Conservation (phyloP, 1,139 yeast genomes). For the Candida buenavistaensis region DNA sequence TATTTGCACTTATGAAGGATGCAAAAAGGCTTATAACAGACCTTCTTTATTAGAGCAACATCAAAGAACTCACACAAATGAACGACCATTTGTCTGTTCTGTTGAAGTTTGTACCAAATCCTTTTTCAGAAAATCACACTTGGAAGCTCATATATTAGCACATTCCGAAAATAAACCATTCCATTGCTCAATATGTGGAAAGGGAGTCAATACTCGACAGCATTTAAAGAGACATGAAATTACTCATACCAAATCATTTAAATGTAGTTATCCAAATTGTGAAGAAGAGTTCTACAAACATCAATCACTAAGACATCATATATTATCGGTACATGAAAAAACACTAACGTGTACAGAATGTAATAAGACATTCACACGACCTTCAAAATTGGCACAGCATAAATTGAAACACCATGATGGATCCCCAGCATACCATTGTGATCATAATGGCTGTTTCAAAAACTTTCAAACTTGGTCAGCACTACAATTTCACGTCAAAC, state of each 20-base stretch:
- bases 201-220: slow-evolving; percentile 80
- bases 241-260: slow-evolving; percentile 72
- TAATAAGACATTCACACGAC: slow-evolving; percentile 58
- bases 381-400: slow-evolving; percentile 63
- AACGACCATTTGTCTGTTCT: slow-evolving; percentile 72
- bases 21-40: slow-evolving; percentile 74
- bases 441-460: slow-evolving; percentile 56
- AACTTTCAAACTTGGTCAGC: slow-evolving; percentile 77
- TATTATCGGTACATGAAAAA: slow-evolving; percentile 59
- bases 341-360: slow-evolving; percentile 57
- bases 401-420: slow-evolving; percentile 58
- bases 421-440: slow-evolving; percentile 61
- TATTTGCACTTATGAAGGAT: slow-evolving; percentile 60
- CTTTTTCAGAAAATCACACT: slow-evolving; percentile 76
- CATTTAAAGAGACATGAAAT: slow-evolving; percentile 80
- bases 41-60: slow-evolving; percentile 88
- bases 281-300: slow-evolving; percentile 70
- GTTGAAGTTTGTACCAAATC: slow-evolving; percentile 55
- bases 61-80: slow-evolving; percentile 72
- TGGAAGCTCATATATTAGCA: slow-evolving; percentile 70
- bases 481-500: slow-evolving; percentile 67
- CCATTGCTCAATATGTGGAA: slow-evolving; percentile 73
- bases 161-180: slow-evolving; percentile 68
- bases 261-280: slow-evolving; percentile 65
- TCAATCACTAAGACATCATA: slow-evolving; percentile 75